Evolutionary conservation across 257 asterid species (phyloP).

Genomic region (Solanum clarkiae): DNA sequence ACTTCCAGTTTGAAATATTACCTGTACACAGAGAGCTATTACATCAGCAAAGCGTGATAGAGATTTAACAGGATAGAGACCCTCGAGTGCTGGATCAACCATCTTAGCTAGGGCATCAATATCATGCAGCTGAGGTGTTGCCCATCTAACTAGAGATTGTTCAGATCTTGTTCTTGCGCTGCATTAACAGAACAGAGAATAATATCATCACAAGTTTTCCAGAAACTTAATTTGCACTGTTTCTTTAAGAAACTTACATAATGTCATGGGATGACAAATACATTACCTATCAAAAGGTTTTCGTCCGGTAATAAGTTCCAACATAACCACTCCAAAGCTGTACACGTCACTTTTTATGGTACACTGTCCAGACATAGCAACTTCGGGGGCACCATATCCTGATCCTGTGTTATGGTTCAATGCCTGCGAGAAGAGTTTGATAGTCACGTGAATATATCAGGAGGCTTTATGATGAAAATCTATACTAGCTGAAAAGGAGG

Average conservation of each 20-base stretch:
- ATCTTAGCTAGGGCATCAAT: slow-evolving; percentile 86
- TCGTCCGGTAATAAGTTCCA: slow-evolving; percentile 89
- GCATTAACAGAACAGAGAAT: neutral
- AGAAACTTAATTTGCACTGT: neutral
- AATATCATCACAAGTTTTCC: neutral
- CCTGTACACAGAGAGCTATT: slow-evolving; percentile 97
- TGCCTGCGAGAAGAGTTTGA: neutral
- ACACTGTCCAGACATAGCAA: slow-evolving; percentile 73
- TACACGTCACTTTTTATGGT: slow-evolving; percentile 86
- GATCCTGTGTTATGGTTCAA: slow-evolving; percentile 54
- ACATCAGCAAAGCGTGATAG: slow-evolving; percentile 95
- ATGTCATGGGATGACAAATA: neutral
- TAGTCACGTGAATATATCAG: neutral
- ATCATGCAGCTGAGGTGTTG: slow-evolving; percentile 94
- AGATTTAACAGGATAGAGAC: slow-evolving; percentile 84
- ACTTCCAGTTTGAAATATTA: slow-evolving; percentile 4
- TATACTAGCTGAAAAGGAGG: neutral
- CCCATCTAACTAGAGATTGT: slow-evolving; percentile 94
- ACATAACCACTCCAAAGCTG: slow-evolving; percentile 94
- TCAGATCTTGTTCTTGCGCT: slow-evolving; percentile 76
- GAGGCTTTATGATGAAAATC: neutral
- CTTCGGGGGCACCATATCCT: slow-evolving; percentile 87
- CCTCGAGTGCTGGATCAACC: slow-evolving; percentile 94
- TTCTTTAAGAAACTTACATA: neutral
- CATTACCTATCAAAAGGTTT: slow-evolving; percentile 77